Conservation (phyloP, 768 basidiomycete species). For the Tricholoma flavovirens region DNA sequence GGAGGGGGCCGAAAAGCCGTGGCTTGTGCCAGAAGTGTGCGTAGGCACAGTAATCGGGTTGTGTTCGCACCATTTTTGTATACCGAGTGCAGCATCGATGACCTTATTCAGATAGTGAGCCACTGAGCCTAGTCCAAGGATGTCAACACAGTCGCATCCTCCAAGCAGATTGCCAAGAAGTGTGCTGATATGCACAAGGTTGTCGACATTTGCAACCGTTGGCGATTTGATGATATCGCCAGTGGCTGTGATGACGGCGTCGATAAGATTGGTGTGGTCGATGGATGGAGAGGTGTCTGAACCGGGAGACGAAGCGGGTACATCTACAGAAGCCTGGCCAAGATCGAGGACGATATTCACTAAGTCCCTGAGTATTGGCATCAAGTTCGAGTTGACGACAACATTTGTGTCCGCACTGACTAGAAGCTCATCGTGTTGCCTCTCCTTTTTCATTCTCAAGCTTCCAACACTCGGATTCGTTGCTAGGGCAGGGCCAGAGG, state of each 20-base stretch:
- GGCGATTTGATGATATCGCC: slow-evolving; percentile 17
- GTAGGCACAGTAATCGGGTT: slow-evolving; percentile 6
- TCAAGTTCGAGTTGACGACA: slow-evolving; percentile 15
- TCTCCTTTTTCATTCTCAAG: slow-evolving; percentile 17
- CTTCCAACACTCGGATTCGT: slow-evolving; percentile 6
- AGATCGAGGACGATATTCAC: slow-evolving; percentile 19
- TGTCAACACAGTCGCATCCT: slow-evolving; percentile 16
- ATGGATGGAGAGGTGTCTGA: slow-evolving; percentile 4
- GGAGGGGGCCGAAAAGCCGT: neutral
- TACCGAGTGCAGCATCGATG: slow-evolving; percentile 9
- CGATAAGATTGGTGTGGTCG: slow-evolving; percentile 14
- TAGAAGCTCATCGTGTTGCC: slow-evolving; percentile 5
- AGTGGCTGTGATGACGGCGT: slow-evolving; percentile 15
- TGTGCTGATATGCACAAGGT: slow-evolving; percentile 16
- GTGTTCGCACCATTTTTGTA: slow-evolving; percentile 11
- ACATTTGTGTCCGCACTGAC: slow-evolving; percentile 5
- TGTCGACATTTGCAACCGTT: slow-evolving; percentile 14
- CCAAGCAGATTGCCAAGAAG: slow-evolving; percentile 14
- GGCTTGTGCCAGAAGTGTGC: neutral
- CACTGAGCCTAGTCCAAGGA: slow-evolving; percentile 15
- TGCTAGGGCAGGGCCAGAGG: neutral
- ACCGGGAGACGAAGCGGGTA: neutral
- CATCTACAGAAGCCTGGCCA: slow-evolving; percentile 1
- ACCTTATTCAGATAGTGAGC: slow-evolving; percentile 13
- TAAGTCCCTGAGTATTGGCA: slow-evolving; percentile 13